Conservation (phyloP, 495 filamentous ascomycete genomes). For the Penicillium cataractarum region DNA sequence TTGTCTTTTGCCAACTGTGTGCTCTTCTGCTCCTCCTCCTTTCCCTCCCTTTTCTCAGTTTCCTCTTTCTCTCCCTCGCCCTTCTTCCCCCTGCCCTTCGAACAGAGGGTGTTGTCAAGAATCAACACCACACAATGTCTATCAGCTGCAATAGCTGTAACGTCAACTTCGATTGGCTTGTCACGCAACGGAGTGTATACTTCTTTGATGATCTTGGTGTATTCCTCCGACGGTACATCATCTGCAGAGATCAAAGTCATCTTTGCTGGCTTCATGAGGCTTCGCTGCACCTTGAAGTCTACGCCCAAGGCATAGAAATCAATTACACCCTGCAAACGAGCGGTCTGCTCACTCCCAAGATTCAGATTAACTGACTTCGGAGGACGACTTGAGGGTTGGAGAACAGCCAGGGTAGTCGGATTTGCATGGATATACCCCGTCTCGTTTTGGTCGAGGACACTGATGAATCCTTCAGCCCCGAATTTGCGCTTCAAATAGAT, state of each 20-base stretch:
- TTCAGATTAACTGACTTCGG: conserved; percentile 2
- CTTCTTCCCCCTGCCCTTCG: neutral
- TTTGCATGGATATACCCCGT: conserved; percentile 8
- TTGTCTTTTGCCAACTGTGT: neutral
- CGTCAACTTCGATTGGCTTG: neutral
- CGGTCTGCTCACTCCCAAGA: conserved; percentile 9
- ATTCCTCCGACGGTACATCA: neutral
- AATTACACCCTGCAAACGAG: conserved; percentile 8
- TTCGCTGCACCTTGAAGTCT: conserved; percentile 8
- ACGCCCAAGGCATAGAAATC: conserved; percentile 9
- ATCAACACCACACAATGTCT: conserved; percentile 11
- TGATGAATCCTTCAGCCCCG: conserved; percentile 12
- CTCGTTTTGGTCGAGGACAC: conserved; percentile 9
- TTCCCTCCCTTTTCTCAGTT: neutral
- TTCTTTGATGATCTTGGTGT: neutral
- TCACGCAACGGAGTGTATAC: conserved; percentile 5
- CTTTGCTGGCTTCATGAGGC: neutral
- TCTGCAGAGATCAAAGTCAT: neutral
- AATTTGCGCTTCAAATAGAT: conserved; percentile 9
- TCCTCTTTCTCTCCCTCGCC: neutral
- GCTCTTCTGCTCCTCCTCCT: neutral
- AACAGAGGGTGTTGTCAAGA: neutral
- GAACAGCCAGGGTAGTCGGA: neutral
- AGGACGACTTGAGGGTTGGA: neutral
- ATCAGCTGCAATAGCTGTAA: conserved; percentile 11